These are phyloP conservation scores for Phytophthora uliginosa DNA, from an alignment of 352 stramenopile genomes.

Conservation along the genomic window DNA sequence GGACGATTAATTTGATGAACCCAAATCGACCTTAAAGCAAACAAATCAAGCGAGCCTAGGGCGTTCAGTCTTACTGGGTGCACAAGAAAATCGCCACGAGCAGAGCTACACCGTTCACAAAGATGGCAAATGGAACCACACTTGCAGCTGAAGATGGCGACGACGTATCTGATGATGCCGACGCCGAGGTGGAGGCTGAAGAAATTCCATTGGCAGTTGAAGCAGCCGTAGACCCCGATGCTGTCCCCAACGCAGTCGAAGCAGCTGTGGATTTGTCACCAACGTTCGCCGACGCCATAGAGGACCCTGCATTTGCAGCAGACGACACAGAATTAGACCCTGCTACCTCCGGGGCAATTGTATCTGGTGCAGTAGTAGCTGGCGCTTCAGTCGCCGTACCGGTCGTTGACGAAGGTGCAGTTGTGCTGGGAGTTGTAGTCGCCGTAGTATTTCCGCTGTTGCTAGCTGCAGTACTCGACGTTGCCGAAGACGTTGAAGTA, in stretches of 20 bases:
- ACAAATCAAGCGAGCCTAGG: conserved; percentile 15
- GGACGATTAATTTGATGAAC: conserved; percentile 32
- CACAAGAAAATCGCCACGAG: conserved; percentile 35
- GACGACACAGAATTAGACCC: conserved; percentile 38
- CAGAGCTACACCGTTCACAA: conserved; percentile 32
- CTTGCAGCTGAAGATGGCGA: conserved; percentile 28
- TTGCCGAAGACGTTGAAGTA: conserved; percentile 5
- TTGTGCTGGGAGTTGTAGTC: conserved; percentile 16
- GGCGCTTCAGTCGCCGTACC: conserved; percentile 9
- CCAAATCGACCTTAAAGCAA: conserved; percentile 9
- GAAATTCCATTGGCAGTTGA: conserved; percentile 19
- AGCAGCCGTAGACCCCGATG: conserved; percentile 10
- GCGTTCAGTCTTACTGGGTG: conserved; percentile 37
- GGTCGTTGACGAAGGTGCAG: no score
- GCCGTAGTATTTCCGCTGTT: neutral
- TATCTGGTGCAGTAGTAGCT: conserved; percentile 12
- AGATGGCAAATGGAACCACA: conserved; percentile 23
- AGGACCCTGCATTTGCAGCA: conserved; percentile 44
- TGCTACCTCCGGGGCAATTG: conserved; percentile 2
- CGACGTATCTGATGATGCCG: conserved; percentile 25
- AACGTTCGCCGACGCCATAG: conserved; percentile 27
- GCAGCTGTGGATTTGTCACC: conserved; percentile 26
- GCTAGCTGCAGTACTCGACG: conserved; percentile 8
- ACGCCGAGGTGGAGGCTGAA: conserved; percentile 6
- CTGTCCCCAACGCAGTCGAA: conserved; percentile 13